These are phyloP conservation scores for Komagataella phaffii DNA, from an alignment of 805 yeast genomes.

Conservation along the genomic window DNA sequence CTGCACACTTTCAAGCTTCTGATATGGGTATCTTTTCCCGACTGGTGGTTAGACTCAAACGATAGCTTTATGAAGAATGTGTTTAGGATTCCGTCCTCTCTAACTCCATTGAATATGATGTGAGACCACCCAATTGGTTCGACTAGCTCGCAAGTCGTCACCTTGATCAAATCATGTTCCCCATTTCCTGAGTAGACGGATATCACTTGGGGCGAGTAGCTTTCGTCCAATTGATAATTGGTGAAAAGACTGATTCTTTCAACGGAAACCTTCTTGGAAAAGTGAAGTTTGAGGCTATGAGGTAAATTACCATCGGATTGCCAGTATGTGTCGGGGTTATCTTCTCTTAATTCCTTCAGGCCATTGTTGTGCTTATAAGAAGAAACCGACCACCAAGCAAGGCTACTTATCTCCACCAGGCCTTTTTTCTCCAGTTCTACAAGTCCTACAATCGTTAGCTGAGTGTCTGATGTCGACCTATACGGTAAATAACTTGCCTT, in stretches of 20 bases:
- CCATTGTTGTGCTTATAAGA: constrained; percentile 66
- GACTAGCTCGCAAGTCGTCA: constrained; percentile 39
- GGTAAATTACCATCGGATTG: constrained; percentile 93
- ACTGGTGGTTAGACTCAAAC: constrained; percentile 75
- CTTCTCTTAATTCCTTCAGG: constrained; percentile 57
- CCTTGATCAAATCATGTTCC: constrained; percentile 62
- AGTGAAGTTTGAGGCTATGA: constrained; percentile 67
- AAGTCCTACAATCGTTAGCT: background rate
- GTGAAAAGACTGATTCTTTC: constrained; percentile 59
- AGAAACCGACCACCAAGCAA: constrained; percentile 79
- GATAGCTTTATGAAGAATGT: constrained; percentile 51
- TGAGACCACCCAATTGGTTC: constrained; percentile 76
- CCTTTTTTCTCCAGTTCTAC: constrained; percentile 44
- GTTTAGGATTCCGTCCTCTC: constrained; percentile 44
- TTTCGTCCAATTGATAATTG: constrained; percentile 66
- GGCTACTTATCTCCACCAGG: constrained; percentile 60
- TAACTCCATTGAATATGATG: constrained; percentile 39
- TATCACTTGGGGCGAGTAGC: constrained; percentile 77
- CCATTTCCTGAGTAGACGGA: constrained; percentile 64
- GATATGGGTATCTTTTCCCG: constrained; percentile 91
- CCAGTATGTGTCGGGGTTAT: constrained; percentile 69
- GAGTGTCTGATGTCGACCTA: background rate
- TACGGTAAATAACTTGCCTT: background rate
- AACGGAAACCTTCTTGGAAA: constrained; percentile 62
- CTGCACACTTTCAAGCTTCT: constrained; percentile 57